Evolutionary conservation across 202 grass and related monocot genomes (phyloP).

Genomic region (Eragrostis tef): DNA sequence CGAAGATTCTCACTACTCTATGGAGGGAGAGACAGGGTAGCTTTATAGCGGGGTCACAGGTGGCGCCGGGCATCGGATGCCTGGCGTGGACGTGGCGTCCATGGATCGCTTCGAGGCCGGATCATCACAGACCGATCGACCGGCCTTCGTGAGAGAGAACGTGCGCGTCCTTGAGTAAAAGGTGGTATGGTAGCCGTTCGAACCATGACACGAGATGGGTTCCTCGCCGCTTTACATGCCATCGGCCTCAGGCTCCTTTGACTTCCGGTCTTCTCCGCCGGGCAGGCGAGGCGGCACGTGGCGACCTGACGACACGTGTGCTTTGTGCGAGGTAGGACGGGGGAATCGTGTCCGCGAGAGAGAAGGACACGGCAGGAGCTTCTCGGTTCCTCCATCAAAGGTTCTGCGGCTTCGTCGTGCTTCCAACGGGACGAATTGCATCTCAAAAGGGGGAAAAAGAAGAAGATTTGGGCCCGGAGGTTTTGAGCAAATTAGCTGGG

Average conservation of each 20-base stretch:
- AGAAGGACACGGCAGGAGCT: background rate
- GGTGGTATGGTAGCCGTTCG: too few species aligned
- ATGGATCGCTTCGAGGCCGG: constrained; percentile 2
- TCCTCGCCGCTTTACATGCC: constrained; percentile 28
- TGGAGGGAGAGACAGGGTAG: background rate
- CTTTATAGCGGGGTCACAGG: constrained; percentile 4
- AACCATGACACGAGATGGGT: background rate
- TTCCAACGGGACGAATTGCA: background rate
- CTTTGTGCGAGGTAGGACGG: too few species aligned
- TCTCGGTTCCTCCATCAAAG: background rate
- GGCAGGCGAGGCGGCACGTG: background rate
- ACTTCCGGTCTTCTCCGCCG: background rate
- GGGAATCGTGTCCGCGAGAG: background rate
- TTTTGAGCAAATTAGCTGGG: background rate
- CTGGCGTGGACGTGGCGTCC: constrained; percentile 61
- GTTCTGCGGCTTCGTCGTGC: background rate
- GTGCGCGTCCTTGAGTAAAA: background rate
- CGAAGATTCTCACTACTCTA: background rate
- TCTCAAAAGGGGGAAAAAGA: too few species aligned
- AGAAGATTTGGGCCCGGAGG: too few species aligned
- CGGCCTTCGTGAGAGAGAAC: background rate
- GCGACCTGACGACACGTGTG: constrained; percentile 43
- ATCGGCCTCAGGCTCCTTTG: too few species aligned
- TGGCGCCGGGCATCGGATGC: constrained; percentile 60
- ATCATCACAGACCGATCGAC: background rate